Conservation (phyloP, 192 early-diverging fungal species). For the Ramicandelaber brevisporus region DNA sequence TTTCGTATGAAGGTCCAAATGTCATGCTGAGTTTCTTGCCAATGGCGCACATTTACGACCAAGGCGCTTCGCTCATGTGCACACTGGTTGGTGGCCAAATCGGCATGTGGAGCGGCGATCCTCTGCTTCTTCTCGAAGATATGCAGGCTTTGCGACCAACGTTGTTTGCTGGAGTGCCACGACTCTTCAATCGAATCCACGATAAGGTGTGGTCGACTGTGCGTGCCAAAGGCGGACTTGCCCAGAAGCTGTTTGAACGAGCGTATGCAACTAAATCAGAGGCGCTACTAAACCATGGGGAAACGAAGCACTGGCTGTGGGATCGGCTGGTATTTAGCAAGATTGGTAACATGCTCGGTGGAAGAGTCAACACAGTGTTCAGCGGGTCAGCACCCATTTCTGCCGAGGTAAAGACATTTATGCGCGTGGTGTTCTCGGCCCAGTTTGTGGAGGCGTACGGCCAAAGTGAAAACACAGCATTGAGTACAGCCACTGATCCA, state of each 20-base stretch:
- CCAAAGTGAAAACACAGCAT: slow-evolving; percentile 49
- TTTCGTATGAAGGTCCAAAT: slow-evolving; percentile 20
- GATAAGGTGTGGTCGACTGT: slow-evolving; percentile 71
- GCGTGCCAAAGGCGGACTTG: slow-evolving; percentile 49
- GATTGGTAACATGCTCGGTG: slow-evolving; percentile 43
- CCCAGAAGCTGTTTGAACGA: slow-evolving; percentile 42
- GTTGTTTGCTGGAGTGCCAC: slow-evolving; percentile 54
- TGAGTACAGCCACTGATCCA: slow-evolving; percentile 28
- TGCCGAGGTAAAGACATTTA: slow-evolving; percentile 20
- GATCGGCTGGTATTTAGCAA: slow-evolving; percentile 69
- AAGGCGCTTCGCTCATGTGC: slow-evolving; percentile 38
- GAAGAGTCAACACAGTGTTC: slow-evolving; percentile 17
- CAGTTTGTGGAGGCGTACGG: slow-evolving; percentile 62
- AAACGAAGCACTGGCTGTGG: slow-evolving; percentile 43
- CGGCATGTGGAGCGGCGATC: slow-evolving; percentile 24
- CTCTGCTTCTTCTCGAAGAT: slow-evolving; percentile 42
- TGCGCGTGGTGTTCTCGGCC: slow-evolving; percentile 24
- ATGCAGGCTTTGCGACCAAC: slow-evolving; percentile 45
- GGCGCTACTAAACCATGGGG: slow-evolving; percentile 16
- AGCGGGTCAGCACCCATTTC: slow-evolving; percentile 26
- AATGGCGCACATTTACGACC: slow-evolving; percentile 70
- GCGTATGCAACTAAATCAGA: slow-evolving; percentile 47
- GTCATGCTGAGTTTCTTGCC: slow-evolving; percentile 54
- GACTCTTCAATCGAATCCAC: slow-evolving; percentile 73
- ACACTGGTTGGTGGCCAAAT: slow-evolving; percentile 30